Percentiles rank a stretch among this genome's conserved stretches.
These are phyloP conservation scores for Ceraceosorus guamensis DNA, from an alignment of 1,284 basidiomycete genomes.

Conservation along the genomic window DNA sequence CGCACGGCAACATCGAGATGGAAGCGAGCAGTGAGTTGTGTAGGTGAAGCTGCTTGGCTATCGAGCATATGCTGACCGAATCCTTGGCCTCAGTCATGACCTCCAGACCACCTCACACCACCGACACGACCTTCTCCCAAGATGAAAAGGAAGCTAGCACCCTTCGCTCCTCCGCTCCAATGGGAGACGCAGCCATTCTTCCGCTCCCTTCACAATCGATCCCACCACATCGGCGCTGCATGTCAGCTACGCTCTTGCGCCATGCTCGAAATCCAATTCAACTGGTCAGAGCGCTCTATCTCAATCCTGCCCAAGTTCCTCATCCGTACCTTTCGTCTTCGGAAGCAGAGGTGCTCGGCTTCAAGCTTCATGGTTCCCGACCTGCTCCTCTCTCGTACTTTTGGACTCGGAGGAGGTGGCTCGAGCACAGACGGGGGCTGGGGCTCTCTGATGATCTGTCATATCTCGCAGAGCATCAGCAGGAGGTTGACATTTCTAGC, in stretches of 20 bases:
- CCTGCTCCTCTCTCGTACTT: constrained; percentile 16
- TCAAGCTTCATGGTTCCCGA: constrained; percentile 12
- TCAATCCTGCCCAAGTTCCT: constrained; percentile 57
- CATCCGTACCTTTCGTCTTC: constrained; percentile 66
- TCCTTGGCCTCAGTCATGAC: constrained; percentile 59
- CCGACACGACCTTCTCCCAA: constrained; percentile 9
- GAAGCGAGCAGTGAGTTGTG: constrained; percentile 56
- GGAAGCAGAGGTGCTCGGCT: constrained; percentile 59
- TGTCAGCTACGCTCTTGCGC: constrained; percentile 62
- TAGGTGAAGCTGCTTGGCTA: no score
- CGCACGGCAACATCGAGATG: constrained; percentile 60
- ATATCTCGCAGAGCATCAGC: no score
- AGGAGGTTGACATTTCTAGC: no score
- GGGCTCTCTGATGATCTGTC: constrained; percentile 10
- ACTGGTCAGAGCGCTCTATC: constrained; percentile 63
- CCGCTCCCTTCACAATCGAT: constrained; percentile 42
- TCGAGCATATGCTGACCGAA: no score
- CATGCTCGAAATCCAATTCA: constrained; percentile 66
- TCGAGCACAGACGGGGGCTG: constrained; percentile 18
- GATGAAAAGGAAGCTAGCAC: no score
- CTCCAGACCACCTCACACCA: constrained; percentile 58
- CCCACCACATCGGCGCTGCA: constrained; percentile 57
- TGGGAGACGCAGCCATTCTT: constrained; percentile 55
- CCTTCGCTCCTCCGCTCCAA: no score
- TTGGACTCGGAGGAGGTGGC: constrained; percentile 19